Evolutionary conservation across 176 grass and related monocot species (phyloP).

Genomic region (Carex cristatella): DNA sequence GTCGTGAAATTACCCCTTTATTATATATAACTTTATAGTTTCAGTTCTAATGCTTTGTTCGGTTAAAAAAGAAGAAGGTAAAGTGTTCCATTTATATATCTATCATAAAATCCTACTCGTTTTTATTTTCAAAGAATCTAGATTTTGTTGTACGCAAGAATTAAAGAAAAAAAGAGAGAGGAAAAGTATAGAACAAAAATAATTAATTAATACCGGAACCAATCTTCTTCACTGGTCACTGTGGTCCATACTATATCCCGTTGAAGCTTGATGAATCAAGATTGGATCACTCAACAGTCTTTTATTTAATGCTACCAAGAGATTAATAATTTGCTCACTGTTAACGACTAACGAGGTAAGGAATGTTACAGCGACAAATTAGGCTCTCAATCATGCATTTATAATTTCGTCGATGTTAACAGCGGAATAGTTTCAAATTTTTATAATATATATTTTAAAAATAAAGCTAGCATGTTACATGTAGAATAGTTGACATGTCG

Average conservation of each 20-base stretch:
- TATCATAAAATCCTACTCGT: neutral
- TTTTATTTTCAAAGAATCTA: neutral
- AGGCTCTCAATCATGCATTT: neutral
- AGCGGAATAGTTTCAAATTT: too few relatives aligned
- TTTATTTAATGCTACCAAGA: neutral
- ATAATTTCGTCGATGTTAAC: too few relatives aligned
- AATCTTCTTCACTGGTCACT: neutral
- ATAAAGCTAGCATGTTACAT: too few relatives aligned
- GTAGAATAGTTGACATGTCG: too few relatives aligned
- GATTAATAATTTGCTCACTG: neutral
- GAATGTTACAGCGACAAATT: neutral
- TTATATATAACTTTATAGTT: too few relatives aligned
- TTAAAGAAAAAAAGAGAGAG: neutral
- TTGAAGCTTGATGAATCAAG: neutral
- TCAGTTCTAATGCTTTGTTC: neutral
- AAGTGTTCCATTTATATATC: neutral
- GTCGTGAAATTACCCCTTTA: too few relatives aligned
- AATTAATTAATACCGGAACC: neutral
- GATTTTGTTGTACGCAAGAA: neutral
- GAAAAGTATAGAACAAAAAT: neutral
- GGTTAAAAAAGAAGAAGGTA: neutral
- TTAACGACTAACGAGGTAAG: neutral
- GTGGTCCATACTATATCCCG: neutral
- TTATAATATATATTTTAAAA: too few relatives aligned
- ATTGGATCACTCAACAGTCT: conserved; percentile 17